Conservation (phyloP, 116 monocot genomes). For the Papilionanthe hybrid region DNA sequence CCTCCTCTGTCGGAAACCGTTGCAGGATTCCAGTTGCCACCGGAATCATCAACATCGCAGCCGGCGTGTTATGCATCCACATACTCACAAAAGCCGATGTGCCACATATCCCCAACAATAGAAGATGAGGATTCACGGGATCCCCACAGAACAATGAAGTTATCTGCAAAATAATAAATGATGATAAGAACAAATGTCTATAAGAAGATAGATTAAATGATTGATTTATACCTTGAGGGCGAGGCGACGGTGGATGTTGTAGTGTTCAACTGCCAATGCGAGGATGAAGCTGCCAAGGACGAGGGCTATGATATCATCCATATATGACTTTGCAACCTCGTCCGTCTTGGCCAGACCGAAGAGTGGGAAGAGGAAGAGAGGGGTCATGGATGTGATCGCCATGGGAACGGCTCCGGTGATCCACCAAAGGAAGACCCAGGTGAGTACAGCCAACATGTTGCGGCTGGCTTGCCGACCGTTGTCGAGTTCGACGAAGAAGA, state of each 20-base stretch:
- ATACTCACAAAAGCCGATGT: constrained; percentile 83
- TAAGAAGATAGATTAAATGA: neutral
- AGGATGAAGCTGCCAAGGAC: constrained; percentile 93
- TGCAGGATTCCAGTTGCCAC: constrained; percentile 93
- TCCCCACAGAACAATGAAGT: constrained; percentile 68
- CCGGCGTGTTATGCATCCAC: constrained; percentile 95
- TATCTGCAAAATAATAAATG: constrained; percentile 34
- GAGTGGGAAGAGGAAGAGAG: constrained; percentile 76
- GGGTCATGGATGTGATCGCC: constrained; percentile 76
- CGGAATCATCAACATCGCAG: constrained; percentile 89
- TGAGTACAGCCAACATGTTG: constrained; percentile 65
- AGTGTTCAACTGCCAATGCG: constrained; percentile 77
- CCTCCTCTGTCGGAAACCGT: constrained; percentile 33
- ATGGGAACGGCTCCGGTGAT: constrained; percentile 68
- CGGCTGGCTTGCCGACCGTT: constrained; percentile 20
- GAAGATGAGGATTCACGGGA: constrained; percentile 46
- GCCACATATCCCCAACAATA: constrained; percentile 72
- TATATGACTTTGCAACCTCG: constrained; percentile 67
- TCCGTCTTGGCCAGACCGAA: constrained; percentile 54
- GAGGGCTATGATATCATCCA: constrained; percentile 74
- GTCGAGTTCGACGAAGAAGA: constrained; percentile 39
- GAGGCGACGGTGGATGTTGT: constrained; percentile 78
- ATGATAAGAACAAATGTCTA: neutral
- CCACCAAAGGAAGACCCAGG: constrained; percentile 85
- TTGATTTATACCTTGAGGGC: constrained; percentile 45